Evolutionary conservation across 176 grass and related monocot genomes (phyloP), one percentile per base, ranked within the genome.

Genomic region (Paspalum vaginatum): DNA sequence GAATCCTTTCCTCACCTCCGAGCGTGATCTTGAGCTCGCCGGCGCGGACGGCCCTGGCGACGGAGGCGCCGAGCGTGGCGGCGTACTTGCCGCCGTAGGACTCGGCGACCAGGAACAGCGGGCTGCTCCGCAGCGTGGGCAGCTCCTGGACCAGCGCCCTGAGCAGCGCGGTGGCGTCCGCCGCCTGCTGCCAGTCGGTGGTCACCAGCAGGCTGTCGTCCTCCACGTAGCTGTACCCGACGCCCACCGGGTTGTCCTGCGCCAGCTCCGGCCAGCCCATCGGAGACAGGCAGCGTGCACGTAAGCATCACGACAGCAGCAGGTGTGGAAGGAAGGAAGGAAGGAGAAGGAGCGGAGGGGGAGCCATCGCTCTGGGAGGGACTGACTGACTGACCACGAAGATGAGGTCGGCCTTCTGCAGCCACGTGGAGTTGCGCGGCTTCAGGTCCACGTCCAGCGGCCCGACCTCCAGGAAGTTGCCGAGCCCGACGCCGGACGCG

Each of bases 231-330:
- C 96, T 95, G 77, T 89, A 98, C 4, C 92, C 92, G 27, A 85
- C 90, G 5, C 92, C 96, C 2, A 95, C 96, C 0, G 92, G 96
- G 86, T 98, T 98, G 87, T 98, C 92, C 95, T 98, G 62, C 27
- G 56, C 39, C 9, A 5, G 24, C 3, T 1, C 32, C 32, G 32
- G 32, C n/a, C n/a, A n/a, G n/a, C n/a, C n/a, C n/a, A n/a, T n/a
- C n/a, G n/a, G n/a, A n/a, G n/a, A n/a, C n/a, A n/a, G n/a, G n/a
- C n/a, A n/a, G n/a, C n/a, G n/a, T n/a, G 0, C 1, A 7, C 0
- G 15, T 16, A 17, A 47, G 2, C 40, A 18, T 58, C 52, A 58
- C 45, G 22, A 27, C 20, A 27, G 37, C 2, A 5, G 7, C n/a
- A 20, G 1, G 0, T 1, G 50, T 18, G 17, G 51, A 17, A 4